These are phyloP conservation scores for Pistacia atlantica DNA, from an alignment of 345 rosid species.

Conservation along the genomic window DNA sequence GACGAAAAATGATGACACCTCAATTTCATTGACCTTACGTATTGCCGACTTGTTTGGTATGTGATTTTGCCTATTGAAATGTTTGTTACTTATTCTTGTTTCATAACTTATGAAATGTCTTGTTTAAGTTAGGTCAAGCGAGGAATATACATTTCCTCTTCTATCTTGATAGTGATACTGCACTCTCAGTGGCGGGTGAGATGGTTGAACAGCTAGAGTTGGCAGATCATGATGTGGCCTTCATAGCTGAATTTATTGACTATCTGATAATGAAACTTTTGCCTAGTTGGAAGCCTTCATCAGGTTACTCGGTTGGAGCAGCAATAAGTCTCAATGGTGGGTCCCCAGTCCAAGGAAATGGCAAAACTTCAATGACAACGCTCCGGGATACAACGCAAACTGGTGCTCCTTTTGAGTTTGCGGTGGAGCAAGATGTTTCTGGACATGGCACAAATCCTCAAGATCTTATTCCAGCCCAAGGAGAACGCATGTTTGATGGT, in stretches of 20 bases:
- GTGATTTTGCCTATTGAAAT: constrained; percentile 19
- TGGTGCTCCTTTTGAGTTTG: constrained; percentile 21
- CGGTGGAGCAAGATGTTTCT: constrained; percentile 21
- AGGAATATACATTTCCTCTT: constrained; percentile 69
- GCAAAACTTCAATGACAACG: constrained; percentile 20
- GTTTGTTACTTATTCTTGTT: background rate
- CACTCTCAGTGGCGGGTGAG: constrained; percentile 65
- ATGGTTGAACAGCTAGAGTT: constrained; percentile 84
- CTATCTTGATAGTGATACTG: constrained; percentile 74
- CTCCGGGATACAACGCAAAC: constrained; percentile 36
- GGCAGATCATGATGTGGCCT: constrained; percentile 62
- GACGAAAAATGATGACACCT: constrained; percentile 46
- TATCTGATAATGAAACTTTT: constrained; percentile 55
- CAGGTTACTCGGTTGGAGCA: constrained; percentile 26
- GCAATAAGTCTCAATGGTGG: constrained; percentile 22
- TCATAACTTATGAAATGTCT: background rate
- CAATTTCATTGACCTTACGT: constrained; percentile 55
- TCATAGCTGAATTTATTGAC: constrained; percentile 74
- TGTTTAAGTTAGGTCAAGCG: constrained; percentile 41
- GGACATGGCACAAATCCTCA: constrained; percentile 18
- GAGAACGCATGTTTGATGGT: constrained; percentile 1
- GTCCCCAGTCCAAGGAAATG: constrained; percentile 23
- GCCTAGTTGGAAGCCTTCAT: constrained; percentile 49
- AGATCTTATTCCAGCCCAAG: constrained; percentile 20
- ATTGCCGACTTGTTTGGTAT: constrained; percentile 56